Evolutionary conservation across 2,329 filamentous ascomycete genomes (phyloP).

Genomic region (Hymenoscyphus infarciens): DNA sequence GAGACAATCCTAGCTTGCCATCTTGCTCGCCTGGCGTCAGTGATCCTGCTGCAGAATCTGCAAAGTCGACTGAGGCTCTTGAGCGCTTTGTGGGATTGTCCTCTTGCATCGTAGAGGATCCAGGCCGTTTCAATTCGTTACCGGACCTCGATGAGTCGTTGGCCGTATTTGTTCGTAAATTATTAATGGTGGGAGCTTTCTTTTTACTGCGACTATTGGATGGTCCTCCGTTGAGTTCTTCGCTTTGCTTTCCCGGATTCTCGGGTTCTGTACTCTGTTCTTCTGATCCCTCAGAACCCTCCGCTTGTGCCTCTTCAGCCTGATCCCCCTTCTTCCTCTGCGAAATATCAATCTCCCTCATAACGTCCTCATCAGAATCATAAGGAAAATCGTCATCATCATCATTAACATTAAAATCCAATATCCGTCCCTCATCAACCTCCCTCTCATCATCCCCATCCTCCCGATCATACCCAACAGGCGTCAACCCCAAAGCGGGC

Average conservation of each 20-base stretch:
- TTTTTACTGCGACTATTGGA: not conserved
- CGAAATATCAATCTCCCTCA: conserved; percentile 34
- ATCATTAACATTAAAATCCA: conserved; percentile 39
- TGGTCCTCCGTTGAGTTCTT: not conserved
- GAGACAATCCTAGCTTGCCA: not conserved
- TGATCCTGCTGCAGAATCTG: not conserved
- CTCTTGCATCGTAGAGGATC: not conserved
- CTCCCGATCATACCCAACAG: conserved; percentile 5
- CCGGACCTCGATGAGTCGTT: not conserved
- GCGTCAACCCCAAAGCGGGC: conserved; percentile 41
- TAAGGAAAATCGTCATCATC: conserved; percentile 45
- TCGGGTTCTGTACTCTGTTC: conserved; percentile 14
- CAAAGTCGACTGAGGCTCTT: not conserved
- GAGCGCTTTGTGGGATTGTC: not conserved
- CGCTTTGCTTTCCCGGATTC: not conserved
- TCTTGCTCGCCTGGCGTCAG: not conserved
- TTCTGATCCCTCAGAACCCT: not conserved
- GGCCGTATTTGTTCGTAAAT: not conserved
- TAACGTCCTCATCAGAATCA: conserved; percentile 52
- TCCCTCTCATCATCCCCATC: conserved; percentile 34
- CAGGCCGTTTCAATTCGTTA: not conserved
- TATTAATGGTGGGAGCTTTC: not conserved
- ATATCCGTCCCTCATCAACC: conserved; percentile 62
- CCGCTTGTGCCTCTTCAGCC: conserved; percentile 17
- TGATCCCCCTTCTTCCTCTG: conserved; percentile 26